Evolutionary conservation across 371 early-diverging fungal genomes (phyloP), one percentile per base, ranked within the genome.

Genomic region (Scutellospora calospora): DNA sequence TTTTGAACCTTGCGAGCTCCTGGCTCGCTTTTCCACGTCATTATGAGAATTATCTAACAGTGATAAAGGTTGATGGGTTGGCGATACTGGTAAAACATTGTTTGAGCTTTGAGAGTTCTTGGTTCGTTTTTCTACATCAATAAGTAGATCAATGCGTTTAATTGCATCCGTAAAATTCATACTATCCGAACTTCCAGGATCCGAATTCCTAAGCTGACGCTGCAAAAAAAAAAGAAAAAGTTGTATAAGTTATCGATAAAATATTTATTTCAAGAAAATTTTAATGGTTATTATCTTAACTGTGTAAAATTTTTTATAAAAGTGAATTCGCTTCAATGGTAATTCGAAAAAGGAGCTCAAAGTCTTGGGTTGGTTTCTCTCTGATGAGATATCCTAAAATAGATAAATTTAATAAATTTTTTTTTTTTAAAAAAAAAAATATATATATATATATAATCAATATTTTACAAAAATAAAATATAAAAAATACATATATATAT

Each of bases 291-390:
- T 29, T 60, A 29, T 33, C 5, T 25, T 66, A 29, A 89, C 88
- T 76, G 80, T 82, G 60, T 89, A 90, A 14, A 90, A 72, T 25
- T 74, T 83, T 66, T 89, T 88, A 82, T 90, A 90, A 65, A 88
- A 89, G 29, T 84, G 80, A 20, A 90, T 73, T 74, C 87, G 86
- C 27, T 87, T 82, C 25, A 88, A 68, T 16, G 90, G 90, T 59
- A 86, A 82, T 52, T 85, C 80, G 52, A 90, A 87, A 49, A 89
- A 82, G 0, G 82, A 82, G 41, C 87, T 86, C 2, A 90, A 82
- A 22, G 86, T 41, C 14, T 51, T 68, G 5, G 14, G 79, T 51
- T 49, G 51, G 68, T 79, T 79, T 18, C n/a, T 45, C 54, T 63
- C 18, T 33, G 79, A 35, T 20, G 79, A 51, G 2, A 79, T 66